A percentile compares a stretch with the other conserved stretches of the same genome.
These are phyloP conservation scores for Dryadomyces quercivorus DNA, from an alignment of 2,329 filamentous ascomycete species.

Conservation along the genomic window DNA sequence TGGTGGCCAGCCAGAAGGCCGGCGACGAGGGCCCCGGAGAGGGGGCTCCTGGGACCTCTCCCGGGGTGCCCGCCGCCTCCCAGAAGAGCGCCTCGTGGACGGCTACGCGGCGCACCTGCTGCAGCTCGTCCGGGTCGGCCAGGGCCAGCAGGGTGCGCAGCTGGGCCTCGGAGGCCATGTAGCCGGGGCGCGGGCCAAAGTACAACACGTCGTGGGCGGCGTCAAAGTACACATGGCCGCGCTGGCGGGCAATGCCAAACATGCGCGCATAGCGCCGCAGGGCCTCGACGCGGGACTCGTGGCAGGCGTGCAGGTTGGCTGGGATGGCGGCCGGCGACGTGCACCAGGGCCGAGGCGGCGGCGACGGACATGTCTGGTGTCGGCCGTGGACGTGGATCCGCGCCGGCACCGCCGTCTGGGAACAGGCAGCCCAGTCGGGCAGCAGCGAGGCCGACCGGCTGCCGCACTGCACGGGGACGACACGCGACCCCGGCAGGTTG, in stretches of 20 bases:
- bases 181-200: constrained; percentile 31
- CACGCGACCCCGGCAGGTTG: constrained; percentile 28
- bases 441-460: background rate
- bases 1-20: constrained; percentile 20
- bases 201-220: constrained; percentile 30
- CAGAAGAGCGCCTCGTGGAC: constrained; percentile 31
- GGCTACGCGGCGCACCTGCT: constrained; percentile 27
- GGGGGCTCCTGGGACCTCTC: background rate
- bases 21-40: background rate
- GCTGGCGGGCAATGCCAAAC: constrained; percentile 29
- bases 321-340: constrained; percentile 29
- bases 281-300: constrained; percentile 32
- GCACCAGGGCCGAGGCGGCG: constrained; percentile 9
- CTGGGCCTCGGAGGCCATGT: constrained; percentile 31
- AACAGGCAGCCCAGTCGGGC: background rate
- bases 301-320: constrained; percentile 31
- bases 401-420: constrained; percentile 8
- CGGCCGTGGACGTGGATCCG: no score
- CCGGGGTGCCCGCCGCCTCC: background rate
- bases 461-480: constrained; percentile 29
- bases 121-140: constrained; percentile 27
- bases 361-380: background rate
- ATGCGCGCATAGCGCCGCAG: constrained; percentile 26
- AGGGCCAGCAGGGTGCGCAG: constrained; percentile 32
- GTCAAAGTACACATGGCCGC: constrained; percentile 30